Evolutionary conservation across 1,284 basidiomycete species (phyloP), one percentile per base, ranked within the genome.

Genomic region (Agroathelia rolfsii): DNA sequence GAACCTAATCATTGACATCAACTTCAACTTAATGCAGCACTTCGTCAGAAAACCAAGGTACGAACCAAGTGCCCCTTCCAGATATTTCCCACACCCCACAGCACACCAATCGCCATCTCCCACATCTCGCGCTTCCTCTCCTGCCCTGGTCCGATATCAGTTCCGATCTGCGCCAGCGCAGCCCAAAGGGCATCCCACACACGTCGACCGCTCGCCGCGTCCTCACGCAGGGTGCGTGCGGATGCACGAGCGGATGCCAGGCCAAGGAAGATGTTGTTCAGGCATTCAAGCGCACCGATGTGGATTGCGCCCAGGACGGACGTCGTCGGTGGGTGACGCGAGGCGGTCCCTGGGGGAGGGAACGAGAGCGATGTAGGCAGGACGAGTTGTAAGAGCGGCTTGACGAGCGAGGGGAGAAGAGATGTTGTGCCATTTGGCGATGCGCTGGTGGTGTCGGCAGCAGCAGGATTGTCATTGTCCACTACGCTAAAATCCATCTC

Each of bases 261-360:
- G 2, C 86, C 80, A 30, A 94, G 64, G 47, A 93, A 81, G 10
- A 92, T 66, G 54, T 96, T 95, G 52, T 89, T 93, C 36, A 95
- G 68, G 45, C 88, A 90, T 54, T 94, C 89, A 30, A 93, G 65
- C 5, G 89, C 86, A 39, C 79, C 69, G 31, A 88, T 65, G 51
- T 94, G 89, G 28, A 94, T 73, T 1, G 78, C 72, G 39, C 79
- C 72, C 23, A 94, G 69, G 5, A 68, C 78, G 7, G 87, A 85
- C 0, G 88, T 92, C 9, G 79, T 89, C 2, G 87, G 88, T 26
- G 85, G 84, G 51, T 92, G 85, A 10, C 68, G 59, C 0, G 84
- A 86, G 4, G 71, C 69, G 3, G 67, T 52, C 13, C 70, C 65
- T 8, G 74, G 57, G 0, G 85, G 82, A n/a, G 81, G 72, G 59